Conservation (phyloP, 129 eudicot genomes). For the Flaveria trinervia region DNA sequence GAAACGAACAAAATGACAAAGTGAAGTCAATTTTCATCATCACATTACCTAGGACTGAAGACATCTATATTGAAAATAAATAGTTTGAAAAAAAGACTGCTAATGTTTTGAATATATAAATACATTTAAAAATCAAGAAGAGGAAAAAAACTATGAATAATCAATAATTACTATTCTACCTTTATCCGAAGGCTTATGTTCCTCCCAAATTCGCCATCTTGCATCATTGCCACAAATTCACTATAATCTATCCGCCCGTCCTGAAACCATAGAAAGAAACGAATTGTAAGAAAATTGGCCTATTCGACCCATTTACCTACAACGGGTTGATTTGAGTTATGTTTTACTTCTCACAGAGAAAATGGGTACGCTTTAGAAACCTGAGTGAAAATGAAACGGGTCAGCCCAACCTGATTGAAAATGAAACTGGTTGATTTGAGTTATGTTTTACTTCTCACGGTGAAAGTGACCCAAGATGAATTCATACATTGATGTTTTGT, state of each 20-base stretch:
- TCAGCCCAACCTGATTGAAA: neutral
- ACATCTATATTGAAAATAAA: constrained; percentile 14
- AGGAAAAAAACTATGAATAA: constrained; percentile 8
- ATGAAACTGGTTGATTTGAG: neutral
- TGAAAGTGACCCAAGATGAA: neutral
- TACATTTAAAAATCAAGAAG: neutral
- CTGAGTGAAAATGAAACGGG: too few species aligned
- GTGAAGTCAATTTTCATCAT: constrained; percentile 16
- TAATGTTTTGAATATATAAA: constrained; percentile 3
- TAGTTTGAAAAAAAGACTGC: constrained; percentile 21
- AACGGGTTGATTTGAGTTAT: neutral
- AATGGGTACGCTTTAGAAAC: neutral
- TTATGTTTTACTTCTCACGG: neutral
- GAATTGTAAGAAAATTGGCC: neutral
- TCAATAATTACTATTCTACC: constrained; percentile 36
- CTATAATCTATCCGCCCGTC: constrained; percentile 86
- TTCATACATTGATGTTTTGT: neutral
- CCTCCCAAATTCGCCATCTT: constrained; percentile 64
- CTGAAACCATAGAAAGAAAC: constrained; percentile 40
- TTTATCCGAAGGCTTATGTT: constrained; percentile 36
- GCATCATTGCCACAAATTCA: constrained; percentile 96
- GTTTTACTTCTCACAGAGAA: neutral
- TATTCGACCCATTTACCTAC: neutral
- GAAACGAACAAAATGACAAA: constrained; percentile 25
- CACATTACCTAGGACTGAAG: constrained; percentile 33